Conservation (phyloP, 495 filamentous ascomycete species). For the Tuber microsphaerosporum region DNA sequence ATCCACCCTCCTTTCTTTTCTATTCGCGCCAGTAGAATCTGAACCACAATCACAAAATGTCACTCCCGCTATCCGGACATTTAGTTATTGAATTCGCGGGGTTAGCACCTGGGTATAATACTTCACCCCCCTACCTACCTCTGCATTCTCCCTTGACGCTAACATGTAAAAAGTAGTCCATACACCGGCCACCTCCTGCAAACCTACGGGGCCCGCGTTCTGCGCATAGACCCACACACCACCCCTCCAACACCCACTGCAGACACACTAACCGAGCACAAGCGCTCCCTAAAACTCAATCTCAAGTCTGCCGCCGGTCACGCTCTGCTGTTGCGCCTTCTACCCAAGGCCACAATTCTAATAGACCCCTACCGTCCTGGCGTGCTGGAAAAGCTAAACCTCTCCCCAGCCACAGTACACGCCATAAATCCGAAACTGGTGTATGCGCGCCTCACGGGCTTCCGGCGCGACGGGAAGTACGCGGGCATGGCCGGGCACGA, state of each 20-base stretch:
- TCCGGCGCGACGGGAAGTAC: conserved; percentile 78
- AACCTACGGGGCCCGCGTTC: conserved; percentile 78
- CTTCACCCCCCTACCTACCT: neutral
- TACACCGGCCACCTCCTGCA: conserved; percentile 83
- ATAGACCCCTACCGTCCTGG: conserved; percentile 92
- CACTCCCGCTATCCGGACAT: conserved; percentile 64
- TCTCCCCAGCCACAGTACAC: conserved; percentile 61
- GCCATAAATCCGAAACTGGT: conserved; percentile 66
- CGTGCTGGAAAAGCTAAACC: conserved; percentile 72
- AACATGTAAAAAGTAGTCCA: conserved; percentile 53
- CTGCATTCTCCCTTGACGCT: conserved; percentile 6
- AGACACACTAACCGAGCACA: conserved; percentile 71
- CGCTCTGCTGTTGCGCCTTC: conserved; percentile 58
- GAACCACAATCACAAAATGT: conserved; percentile 13
- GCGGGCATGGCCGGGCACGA: conserved; percentile 90
- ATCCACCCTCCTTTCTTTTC: neutral
- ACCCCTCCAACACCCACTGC: conserved; percentile 45
- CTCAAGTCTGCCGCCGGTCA: conserved; percentile 60
- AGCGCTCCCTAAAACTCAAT: conserved; percentile 68
- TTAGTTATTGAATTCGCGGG: conserved; percentile 86
- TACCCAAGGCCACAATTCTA: conserved; percentile 61
- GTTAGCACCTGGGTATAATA: conserved; percentile 78
- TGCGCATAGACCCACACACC: conserved; percentile 71
- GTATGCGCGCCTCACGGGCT: conserved; percentile 79
- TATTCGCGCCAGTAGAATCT: neutral